Base-by-base conservation (phyloP, 495 filamentous ascomycete genomes). In the Aspergillus carlsbadensis region DNA sequence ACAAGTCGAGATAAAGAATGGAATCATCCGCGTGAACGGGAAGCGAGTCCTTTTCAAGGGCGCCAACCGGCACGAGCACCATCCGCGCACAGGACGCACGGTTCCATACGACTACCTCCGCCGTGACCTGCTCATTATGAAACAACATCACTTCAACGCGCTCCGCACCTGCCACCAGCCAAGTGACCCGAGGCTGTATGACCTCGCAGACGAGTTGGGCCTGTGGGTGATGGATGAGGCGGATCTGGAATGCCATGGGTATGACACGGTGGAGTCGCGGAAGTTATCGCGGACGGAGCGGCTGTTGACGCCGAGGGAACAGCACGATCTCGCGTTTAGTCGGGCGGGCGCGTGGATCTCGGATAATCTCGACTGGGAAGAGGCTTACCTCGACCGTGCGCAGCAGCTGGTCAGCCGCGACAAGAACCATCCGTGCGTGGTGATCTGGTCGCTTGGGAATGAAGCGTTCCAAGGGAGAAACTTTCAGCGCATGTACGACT, bases 361-460 rank as follows among this genome's bases (percentile, higher is more conserved):
- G 7, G 77, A 88, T 60, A 87, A 89, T 45, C 77, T 80, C 1
- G 74, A 67, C 3, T 90, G 87, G 87, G 70, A 75, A 56, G 70
- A 72, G 3, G 81, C 84, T 0, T 89, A 89, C 58, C 50, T 90
- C 10, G 87, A 89, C 61, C 82, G 87, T 2, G 81, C 80, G 47
- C 62, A 70, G 34, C 84, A 86, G 54, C 67, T 89, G 58, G 77
- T 90, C 3, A 76, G 81, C n/a, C 75, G 87, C 2, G 84, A 88
- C 67, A 84, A 86, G 59, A 83, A 87, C 54, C 82, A 88, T 53
- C 61, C 86, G 14, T 81, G 77, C 18, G 72, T 90, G 11, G 81
- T 89, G 37, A 83, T 88, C 57, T 90, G 87, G 87, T 83, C 79
- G 26, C 67, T 90, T 4, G 87, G 87, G 0, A 89, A 88, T 52